These are phyloP conservation scores for Aspergillus viridinutans DNA, from an alignment of 2,329 filamentous ascomycete genomes.

Conservation along the genomic window DNA sequence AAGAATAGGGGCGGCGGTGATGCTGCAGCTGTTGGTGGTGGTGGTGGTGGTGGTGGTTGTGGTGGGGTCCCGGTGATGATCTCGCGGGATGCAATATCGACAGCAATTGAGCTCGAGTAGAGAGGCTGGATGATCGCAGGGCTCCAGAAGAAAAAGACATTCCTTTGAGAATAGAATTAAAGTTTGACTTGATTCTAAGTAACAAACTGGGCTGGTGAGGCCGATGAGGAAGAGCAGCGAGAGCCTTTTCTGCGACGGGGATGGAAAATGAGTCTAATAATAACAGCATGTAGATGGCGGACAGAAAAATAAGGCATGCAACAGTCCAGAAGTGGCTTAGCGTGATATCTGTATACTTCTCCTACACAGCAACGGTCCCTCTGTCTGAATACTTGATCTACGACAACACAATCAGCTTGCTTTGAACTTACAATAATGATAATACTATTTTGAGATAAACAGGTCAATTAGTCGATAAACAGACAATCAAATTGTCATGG, in stretches of 20 bases:
- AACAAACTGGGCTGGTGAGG: neutral
- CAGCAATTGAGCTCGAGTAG: neutral
- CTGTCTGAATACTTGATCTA: no score
- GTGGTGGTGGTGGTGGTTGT: constrained; percentile 6
- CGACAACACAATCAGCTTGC: neutral
- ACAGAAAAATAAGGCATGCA: neutral
- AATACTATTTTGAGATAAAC: neutral
- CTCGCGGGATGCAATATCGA: constrained; percentile 2
- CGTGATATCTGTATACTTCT: neutral
- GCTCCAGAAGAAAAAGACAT: constrained; percentile 1
- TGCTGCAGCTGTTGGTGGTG: constrained; percentile 5
- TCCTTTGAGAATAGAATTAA: neutral
- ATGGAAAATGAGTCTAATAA: neutral
- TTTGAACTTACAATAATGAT: neutral
- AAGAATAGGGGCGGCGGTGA: constrained; percentile 13
- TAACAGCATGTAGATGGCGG: neutral
- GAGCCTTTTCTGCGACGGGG: neutral
- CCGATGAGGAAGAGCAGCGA: neutral
- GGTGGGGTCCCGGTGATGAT: constrained; percentile 14
- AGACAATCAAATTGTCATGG: neutral
- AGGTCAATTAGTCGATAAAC: neutral
- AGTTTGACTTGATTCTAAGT: neutral
- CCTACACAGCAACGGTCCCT: no score
- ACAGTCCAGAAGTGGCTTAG: neutral
- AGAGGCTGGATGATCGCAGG: neutral